phyloP scores from a whole-genome alignment of 352 stramenopile species.

The Elongisporangium senticosum region DNA sequence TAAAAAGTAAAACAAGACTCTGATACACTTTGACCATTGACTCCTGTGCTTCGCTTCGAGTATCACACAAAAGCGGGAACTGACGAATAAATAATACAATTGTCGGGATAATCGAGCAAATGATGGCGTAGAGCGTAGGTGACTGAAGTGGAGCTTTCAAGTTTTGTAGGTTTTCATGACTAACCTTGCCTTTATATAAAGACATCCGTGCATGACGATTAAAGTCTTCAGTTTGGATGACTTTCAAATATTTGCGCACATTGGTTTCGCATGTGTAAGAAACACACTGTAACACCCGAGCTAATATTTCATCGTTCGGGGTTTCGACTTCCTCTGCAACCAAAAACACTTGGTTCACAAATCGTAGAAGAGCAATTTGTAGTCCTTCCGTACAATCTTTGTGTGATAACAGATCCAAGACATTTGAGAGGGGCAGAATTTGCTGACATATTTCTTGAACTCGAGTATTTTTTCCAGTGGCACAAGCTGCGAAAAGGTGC shows the following conservation, averaged over 20 bases:
- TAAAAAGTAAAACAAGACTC: constrained; percentile 28
- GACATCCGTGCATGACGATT: constrained; percentile 35
- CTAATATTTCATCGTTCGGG: constrained; percentile 31
- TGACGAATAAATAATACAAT: constrained; percentile 50
- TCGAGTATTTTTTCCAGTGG: constrained; percentile 48
- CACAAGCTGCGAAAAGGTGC: constrained; percentile 57
- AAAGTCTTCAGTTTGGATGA: constrained; percentile 37
- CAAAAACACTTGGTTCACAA: constrained; percentile 56
- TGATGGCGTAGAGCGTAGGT: constrained; percentile 26
- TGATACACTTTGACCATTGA: constrained; percentile 16
- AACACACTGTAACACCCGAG: constrained; percentile 26
- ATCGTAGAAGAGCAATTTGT: constrained; percentile 44
- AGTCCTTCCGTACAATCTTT: constrained; percentile 41
- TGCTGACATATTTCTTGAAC: constrained; percentile 69
- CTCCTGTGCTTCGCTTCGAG: constrained; percentile 14
- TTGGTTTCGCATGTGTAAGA: constrained; percentile 22
- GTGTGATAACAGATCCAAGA: constrained; percentile 34
- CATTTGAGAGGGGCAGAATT: constrained; percentile 36
- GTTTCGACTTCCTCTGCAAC: constrained; percentile 47
- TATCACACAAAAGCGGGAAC: constrained; percentile 40
- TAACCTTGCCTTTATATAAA: constrained; percentile 32
- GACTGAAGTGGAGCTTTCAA: constrained; percentile 27
- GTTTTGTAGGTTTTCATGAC: constrained; percentile 23
- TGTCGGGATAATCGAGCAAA: constrained; percentile 37
- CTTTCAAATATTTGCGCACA: constrained; percentile 28